Evolutionary conservation across 2,329 filamentous ascomycete genomes (phyloP), one percentile per base, ranked within the genome.

Genomic region (Xylaria sp.): DNA sequence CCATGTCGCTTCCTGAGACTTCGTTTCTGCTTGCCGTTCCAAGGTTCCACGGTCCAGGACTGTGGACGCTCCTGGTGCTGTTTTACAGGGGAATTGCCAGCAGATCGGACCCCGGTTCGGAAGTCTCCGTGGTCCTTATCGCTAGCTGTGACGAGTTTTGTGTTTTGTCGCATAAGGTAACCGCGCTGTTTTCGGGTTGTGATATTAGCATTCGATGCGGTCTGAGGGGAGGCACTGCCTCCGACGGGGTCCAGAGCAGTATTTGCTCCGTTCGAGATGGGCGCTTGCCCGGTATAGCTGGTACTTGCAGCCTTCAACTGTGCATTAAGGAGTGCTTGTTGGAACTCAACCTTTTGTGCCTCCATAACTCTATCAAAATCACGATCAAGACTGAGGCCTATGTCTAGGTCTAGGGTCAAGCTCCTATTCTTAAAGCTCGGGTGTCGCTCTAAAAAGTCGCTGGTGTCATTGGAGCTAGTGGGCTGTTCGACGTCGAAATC

Each of bases 141-240:
- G 74, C 89, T 96, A n/a, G 95, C 95, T 51, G 96, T 88, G 52
- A 99, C 92, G 55, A 99, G 86, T 77, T 98, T 98, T 3, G 94
- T 98, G 78, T 98, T 99, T 72, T 99, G 94, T 72, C 95, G 89
- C 94, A 98, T 99, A 46, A 98, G 84, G 74, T 99, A 99, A 58
- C 95, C 95, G 81, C 96, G 93, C 93, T 97, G 90, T 87, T 83
- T 83, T 69, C 77, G 81, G 70, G 79, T 72, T 73, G 76, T 83
- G 72, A 80, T 73, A 84, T 92, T 88, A 92, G 89, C 83, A 87
- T 83, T 77, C 60, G 72, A 62, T 66, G 69, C 70, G 68, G 70
- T 48, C 66, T 69, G 70, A 29, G 62, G 10, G 29, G 51, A 64
- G 31, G 37, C 55, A 52, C 67, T 58, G 57, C 64, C 47, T 55